A percentile compares a stretch with the other conserved stretches of the same genome.
phyloP scores from a whole-genome alignment of 495 filamentous ascomycete genomes.

The Penicillium subrubescens region DNA sequence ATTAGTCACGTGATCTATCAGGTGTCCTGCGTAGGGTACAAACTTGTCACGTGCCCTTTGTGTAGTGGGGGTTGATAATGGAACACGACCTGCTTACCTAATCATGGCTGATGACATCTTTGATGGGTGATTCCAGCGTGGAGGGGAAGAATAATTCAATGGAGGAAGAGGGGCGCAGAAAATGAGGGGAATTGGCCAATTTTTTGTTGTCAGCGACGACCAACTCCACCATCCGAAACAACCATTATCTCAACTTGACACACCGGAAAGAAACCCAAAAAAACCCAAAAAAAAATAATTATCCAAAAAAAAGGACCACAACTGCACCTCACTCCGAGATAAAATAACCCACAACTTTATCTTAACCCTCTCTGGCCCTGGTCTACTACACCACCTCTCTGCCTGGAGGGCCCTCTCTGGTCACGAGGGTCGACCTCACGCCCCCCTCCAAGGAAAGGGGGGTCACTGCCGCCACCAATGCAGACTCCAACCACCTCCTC shows the following conservation, averaged over 20 bases:
- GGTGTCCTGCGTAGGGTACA: constrained; percentile 5
- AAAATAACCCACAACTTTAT: neutral
- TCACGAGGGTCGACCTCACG: constrained; percentile 2
- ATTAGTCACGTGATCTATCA: constrained; percentile 14
- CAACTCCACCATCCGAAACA: neutral
- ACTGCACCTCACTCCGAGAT: neutral
- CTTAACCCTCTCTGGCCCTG: neutral
- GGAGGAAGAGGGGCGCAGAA: neutral
- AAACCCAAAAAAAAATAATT: neutral
- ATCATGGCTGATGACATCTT: constrained; percentile 5
- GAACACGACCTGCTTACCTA: neutral
- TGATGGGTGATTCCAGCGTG: neutral
- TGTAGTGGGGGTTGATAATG: neutral
- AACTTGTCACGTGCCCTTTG: constrained; percentile 10
- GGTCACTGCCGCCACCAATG: constrained; percentile 14
- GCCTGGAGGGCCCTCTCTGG: constrained; percentile 1
- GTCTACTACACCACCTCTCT: neutral
- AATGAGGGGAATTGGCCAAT: constrained; percentile 4
- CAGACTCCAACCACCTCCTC: constrained; percentile 8
- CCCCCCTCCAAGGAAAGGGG: constrained; percentile 1
- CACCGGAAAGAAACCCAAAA: neutral
- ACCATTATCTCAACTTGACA: neutral
- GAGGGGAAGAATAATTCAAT: neutral
- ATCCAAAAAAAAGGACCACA: neutral
- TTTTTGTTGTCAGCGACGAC: neutral